Conservation (phyloP, 1,284 basidiomycete genomes). For the Butyriboletus regius region DNA sequence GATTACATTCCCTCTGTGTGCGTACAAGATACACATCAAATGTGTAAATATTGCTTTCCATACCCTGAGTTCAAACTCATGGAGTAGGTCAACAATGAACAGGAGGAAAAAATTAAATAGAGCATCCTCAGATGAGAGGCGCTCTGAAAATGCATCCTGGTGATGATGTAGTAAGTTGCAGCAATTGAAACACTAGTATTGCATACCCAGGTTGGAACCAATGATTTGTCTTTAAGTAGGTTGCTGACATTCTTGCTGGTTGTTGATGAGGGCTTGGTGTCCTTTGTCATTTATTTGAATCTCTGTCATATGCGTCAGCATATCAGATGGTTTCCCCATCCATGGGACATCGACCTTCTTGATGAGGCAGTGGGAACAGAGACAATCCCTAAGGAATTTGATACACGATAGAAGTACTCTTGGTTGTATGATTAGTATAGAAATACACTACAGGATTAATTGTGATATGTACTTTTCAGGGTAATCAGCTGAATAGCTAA, state of each 20-base stretch:
- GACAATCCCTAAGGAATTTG: background rate
- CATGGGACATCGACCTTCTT: background rate
- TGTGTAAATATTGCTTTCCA: background rate
- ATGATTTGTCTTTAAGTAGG: background rate
- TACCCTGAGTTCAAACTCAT: background rate
- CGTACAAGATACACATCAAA: background rate
- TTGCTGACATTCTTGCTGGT: background rate
- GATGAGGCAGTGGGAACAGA: background rate
- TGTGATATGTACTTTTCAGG: constrained; percentile 27
- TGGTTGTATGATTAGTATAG: background rate
- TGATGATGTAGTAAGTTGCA: no score
- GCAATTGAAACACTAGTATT: no score
- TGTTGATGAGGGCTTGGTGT: background rate
- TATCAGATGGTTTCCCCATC: background rate
- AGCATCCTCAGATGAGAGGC: background rate
- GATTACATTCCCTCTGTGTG: background rate
- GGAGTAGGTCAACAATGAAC: background rate
- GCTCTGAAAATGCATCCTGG: constrained; percentile 1
- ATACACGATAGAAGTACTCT: background rate
- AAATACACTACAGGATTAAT: no score
- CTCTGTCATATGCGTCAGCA: background rate
- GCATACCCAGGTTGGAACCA: background rate
- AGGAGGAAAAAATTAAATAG: background rate
- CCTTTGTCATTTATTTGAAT: background rate
- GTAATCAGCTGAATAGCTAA: constrained; percentile 29